Evolutionary conservation across 495 filamentous ascomycete species (phyloP).

Genomic region (Penicillium samsonianum): DNA sequence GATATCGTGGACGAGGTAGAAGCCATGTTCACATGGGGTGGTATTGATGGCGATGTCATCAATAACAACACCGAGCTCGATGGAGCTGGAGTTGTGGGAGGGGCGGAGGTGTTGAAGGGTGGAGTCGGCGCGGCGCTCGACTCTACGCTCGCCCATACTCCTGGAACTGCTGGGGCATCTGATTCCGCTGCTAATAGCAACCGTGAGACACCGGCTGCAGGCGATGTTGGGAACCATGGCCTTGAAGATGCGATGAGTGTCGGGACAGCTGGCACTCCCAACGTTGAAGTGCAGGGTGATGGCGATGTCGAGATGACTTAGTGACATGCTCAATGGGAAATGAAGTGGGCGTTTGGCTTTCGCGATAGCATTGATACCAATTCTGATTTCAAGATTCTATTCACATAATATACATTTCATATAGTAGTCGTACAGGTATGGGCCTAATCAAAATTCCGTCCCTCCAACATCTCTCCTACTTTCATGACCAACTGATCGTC

Average conservation of each 20-base stretch:
- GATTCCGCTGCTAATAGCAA: constrained; percentile 32
- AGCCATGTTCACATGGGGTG: constrained; percentile 51
- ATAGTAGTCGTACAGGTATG: constrained; percentile 1
- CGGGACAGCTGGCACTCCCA: constrained; percentile 33
- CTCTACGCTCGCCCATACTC: constrained; percentile 24
- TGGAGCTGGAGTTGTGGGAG: constrained; percentile 36
- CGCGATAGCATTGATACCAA: constrained; percentile 13
- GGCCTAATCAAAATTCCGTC: constrained; percentile 15
- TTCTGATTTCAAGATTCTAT: constrained; percentile 8
- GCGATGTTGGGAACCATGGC: constrained; percentile 19
- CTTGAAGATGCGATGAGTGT: constrained; percentile 34
- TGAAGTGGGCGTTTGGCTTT: constrained; percentile 5
- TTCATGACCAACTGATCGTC: constrained; percentile 66
- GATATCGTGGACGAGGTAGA: constrained; percentile 92
- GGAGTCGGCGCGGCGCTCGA: constrained; percentile 43
- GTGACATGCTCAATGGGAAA: constrained; percentile 1
- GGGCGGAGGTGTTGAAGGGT: constrained; percentile 39
- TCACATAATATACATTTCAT: constrained; percentile 3
- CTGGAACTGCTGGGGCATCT: constrained; percentile 20
- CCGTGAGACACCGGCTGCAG: constrained; percentile 22
- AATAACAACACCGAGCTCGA: constrained; percentile 33
- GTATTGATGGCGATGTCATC: constrained; percentile 43
- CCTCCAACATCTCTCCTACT: constrained; percentile 42
- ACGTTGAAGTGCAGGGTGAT: constrained; percentile 26
- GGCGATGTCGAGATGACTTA: constrained; percentile 48